Percentiles rank a stretch among this genome's conserved stretches.
phyloP scores from a whole-genome alignment of 768 basidiomycete species.

The Tylopilus rubrobrunneus region DNA sequence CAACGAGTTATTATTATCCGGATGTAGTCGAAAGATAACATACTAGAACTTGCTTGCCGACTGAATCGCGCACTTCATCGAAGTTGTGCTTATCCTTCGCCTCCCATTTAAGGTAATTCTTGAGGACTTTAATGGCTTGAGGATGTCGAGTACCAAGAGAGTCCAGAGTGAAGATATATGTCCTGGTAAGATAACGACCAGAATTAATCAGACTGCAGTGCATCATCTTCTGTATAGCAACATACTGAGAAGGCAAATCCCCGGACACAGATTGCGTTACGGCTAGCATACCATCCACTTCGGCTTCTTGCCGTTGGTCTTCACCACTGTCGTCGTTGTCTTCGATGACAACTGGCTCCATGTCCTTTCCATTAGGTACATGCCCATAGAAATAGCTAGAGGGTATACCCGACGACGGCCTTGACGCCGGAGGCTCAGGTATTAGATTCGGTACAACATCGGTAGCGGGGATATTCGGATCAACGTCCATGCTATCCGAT shows the following conservation, averaged over 20 bases:
- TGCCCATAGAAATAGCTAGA: constrained; percentile 23
- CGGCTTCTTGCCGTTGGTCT: constrained; percentile 30
- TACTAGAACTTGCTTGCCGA: constrained; percentile 53
- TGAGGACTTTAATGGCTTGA: constrained; percentile 57
- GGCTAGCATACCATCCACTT: constrained; percentile 30
- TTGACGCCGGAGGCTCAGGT: constrained; percentile 2
- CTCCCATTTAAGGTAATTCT: constrained; percentile 68
- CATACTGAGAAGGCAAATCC: constrained; percentile 24
- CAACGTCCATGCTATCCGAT: constrained; percentile 29
- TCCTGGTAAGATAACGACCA: constrained; percentile 37
- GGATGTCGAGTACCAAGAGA: constrained; percentile 78
- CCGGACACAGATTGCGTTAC: constrained; percentile 14
- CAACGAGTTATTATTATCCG: neutral
- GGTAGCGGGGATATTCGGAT: neutral
- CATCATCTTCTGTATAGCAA: neutral
- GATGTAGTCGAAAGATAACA: constrained; percentile 13
- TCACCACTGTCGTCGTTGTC: constrained; percentile 28
- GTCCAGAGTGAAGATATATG: constrained; percentile 85
- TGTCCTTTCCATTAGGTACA: neutral
- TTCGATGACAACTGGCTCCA: neutral
- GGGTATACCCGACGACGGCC: constrained; percentile 14
- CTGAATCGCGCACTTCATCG: constrained; percentile 35
- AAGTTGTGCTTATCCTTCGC: constrained; percentile 65
- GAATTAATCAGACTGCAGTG: neutral
- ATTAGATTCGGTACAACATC: neutral